Base-by-base conservation (phyloP, 2,329 filamentous ascomycete species). In the Fusarium virguliforme region DNA sequence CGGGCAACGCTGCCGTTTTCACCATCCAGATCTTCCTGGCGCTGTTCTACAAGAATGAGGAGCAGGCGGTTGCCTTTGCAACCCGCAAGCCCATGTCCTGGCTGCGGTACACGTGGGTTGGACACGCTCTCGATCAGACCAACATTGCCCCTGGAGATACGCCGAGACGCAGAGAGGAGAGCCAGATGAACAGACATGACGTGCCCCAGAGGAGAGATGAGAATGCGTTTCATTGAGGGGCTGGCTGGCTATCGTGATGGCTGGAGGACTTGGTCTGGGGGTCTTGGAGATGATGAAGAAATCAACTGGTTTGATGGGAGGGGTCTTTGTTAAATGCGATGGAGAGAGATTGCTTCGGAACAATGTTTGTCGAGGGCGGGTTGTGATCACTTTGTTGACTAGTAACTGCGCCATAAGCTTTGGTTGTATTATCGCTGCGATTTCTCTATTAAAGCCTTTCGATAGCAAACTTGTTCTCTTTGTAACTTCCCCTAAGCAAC, bases 61-160 rank as follows among this genome's bases (percentile, higher is more conserved):
- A 32, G 6, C 65, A 73, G 38, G 55, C 28, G 4, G 34, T 8
- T 28, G 62, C 50, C 8, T 70, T 73, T 51, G 55, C 48, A 13
- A 40, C 32, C 4, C 41, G 56, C 9, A 15, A 18, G 18, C 34
- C 62, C 10, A 46, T 74, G 34, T 32, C 57, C 18, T 74, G 71
- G 71, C 48, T 70, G 28, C 56, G 53, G 8, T 71, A 61, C 22
- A 74, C 71, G 9, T 74, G 71, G 71, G 71, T 70, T 28, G 71
- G 70, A 7, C 46, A 70, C 32, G 46, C 68, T 8, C 46, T 74
- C 30, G 71, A 74, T 53, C 68, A 70, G 51, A 54, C 48, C n/a
- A 71, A 71, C 22, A 24, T 70, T 30, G 62, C 60, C 2, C 71
- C 63, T 5, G 65, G 68, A 12, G 38, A 50, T n/a, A 8, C 10